A percentile compares a stretch with the other conserved stretches of the same genome.
Evolutionary conservation across 768 basidiomycete species (phyloP).

Genomic region (Grammothele lineata): DNA sequence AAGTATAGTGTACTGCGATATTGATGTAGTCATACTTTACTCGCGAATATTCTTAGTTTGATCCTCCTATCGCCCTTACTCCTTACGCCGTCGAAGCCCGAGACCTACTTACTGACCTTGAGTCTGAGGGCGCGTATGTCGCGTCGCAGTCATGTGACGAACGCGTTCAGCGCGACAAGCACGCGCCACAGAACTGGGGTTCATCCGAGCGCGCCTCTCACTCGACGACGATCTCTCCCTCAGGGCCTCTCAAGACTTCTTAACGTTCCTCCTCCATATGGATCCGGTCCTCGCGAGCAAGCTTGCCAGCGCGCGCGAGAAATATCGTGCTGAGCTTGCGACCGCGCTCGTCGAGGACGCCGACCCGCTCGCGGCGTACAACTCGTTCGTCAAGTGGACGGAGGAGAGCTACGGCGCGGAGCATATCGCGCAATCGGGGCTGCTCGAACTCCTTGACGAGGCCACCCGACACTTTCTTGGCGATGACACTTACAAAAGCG

Average conservation of each 20-base stretch:
- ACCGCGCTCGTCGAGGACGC: constrained; percentile 67
- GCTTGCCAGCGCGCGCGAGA: constrained; percentile 21
- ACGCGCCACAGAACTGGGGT: constrained; percentile 1
- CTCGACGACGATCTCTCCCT: neutral
- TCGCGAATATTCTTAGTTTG: too few species aligned
- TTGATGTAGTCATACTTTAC: too few species aligned
- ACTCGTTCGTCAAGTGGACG: constrained; percentile 89
- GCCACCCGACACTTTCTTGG: constrained; percentile 77
- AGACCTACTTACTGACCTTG: too few species aligned
- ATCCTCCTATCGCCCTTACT: too few species aligned
- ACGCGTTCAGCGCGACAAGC: constrained; percentile 13
- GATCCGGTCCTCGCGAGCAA: constrained; percentile 2
- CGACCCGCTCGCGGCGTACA: constrained; percentile 83
- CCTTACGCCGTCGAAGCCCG: too few species aligned
- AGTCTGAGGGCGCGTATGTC: too few species aligned
- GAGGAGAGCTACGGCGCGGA: constrained; percentile 72
- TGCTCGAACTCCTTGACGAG: constrained; percentile 79
- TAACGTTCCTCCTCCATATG: constrained; percentile 1
- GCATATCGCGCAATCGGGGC: constrained; percentile 62
- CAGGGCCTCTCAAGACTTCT: neutral
- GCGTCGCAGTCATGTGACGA: constrained; percentile 1
- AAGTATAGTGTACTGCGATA: too few species aligned
- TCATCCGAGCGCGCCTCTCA: constrained; percentile 4
- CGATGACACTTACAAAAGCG: constrained; percentile 81
- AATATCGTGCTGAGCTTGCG: constrained; percentile 36